Conservation (phyloP, 2,329 filamentous ascomycete genomes). For the Cryphonectria carpinicola region DNA sequence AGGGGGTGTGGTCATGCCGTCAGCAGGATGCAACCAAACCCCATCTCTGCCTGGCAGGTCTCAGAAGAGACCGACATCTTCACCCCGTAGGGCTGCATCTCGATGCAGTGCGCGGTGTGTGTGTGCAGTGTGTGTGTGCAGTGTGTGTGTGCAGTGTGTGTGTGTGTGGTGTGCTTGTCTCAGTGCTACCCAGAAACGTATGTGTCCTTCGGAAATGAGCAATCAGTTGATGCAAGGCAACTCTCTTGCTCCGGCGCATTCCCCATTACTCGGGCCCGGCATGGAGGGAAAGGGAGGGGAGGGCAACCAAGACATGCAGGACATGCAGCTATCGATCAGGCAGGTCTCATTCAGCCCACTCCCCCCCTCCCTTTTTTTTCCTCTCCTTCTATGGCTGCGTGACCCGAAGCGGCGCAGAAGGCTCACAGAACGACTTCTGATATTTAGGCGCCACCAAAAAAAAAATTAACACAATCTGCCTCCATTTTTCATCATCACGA, state of each 20-base stretch:
- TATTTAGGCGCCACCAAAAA: not conserved
- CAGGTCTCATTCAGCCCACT: not conserved
- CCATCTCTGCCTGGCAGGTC: not conserved
- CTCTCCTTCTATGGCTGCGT: not conserved
- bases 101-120: not conserved
- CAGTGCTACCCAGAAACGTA: not conserved
- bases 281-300: not conserved
- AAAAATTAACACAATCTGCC: not conserved
- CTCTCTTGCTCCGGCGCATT: not conserved
- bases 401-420: not conserved
- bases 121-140: not conserved
- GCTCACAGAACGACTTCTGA: not conserved
- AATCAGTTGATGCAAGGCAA: not conserved
- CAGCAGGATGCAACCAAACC: not conserved
- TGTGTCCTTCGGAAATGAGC: not conserved
- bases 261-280: not conserved
- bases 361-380: not conserved
- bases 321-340: not conserved
- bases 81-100: conserved; percentile 7
- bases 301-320: not conserved
- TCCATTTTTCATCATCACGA: not conserved
- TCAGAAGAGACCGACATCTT: not conserved
- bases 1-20: not conserved
- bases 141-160: not conserved
- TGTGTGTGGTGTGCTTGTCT: not conserved